phyloP scores from a whole-genome alignment of 1,284 basidiomycete genomes.

The Austroboletus novae-zelandiae region DNA sequence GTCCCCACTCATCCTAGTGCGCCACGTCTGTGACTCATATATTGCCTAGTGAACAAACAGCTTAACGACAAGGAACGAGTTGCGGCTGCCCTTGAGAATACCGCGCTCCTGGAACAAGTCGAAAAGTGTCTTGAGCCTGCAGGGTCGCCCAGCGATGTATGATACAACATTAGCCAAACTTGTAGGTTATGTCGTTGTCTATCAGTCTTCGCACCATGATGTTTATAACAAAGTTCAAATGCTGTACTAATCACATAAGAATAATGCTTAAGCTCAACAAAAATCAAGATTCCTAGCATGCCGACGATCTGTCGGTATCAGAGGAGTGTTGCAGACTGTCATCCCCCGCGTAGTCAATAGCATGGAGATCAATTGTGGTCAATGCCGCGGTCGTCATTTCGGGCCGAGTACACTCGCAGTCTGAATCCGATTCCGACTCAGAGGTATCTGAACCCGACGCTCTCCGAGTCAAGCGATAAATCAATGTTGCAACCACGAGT shows the following conservation, averaged over 20 bases:
- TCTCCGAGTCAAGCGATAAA: constrained; percentile 13
- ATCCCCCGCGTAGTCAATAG: neutral
- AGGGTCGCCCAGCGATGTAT: constrained; percentile 3
- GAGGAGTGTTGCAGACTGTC: neutral
- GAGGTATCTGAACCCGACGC: neutral
- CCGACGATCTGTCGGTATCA: neutral
- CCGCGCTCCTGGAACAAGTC: constrained; percentile 81
- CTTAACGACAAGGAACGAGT: constrained; percentile 99
- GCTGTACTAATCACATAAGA: too few species aligned
- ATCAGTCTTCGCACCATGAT: neutral
- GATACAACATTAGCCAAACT: neutral
- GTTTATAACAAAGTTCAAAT: neutral
- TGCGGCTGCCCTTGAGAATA: constrained; percentile 94
- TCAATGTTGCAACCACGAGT: constrained; percentile 18
- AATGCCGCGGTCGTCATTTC: constrained; percentile 1
- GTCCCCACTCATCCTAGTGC: neutral
- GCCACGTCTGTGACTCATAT: neutral
- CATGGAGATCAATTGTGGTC: constrained; percentile 9
- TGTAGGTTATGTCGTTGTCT: neutral
- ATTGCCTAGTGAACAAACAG: constrained; percentile 87
- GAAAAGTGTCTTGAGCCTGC: constrained; percentile 77
- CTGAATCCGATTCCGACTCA: constrained; percentile 1
- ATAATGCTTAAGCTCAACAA: too few species aligned
- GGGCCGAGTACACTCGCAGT: neutral
- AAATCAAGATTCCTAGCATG: neutral